phyloP scores from a whole-genome alignment of 108 stramenopile species.

The Cyclotella distinguenda region DNA sequence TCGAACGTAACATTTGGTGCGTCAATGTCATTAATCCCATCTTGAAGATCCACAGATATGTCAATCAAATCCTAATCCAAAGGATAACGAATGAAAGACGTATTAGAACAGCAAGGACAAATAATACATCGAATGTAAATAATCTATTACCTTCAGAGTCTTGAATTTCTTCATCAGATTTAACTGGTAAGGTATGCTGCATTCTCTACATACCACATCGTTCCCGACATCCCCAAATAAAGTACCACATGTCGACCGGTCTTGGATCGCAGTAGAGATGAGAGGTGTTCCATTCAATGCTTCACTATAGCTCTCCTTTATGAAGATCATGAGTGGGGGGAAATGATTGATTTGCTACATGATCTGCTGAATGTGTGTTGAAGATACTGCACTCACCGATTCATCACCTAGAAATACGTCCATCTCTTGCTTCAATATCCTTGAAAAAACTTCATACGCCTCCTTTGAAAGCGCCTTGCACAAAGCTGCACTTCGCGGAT shows the following conservation, averaged over 20 bases:
- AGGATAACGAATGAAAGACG: background rate
- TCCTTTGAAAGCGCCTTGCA: slow-evolving; percentile 64
- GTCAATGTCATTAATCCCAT: slow-evolving; percentile 34
- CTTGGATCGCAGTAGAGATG: too few relatives aligned
- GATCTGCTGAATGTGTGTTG: background rate
- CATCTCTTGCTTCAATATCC: slow-evolving; percentile 42
- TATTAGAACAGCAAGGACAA: too few relatives aligned
- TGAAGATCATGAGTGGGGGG: too few relatives aligned
- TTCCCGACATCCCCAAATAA: slow-evolving; percentile 5
- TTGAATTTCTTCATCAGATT: slow-evolving; percentile 25
- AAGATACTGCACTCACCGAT: too few relatives aligned
- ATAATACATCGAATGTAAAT: background rate
- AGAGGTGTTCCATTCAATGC: too few relatives aligned
- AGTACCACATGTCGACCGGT: too few relatives aligned
- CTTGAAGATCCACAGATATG: slow-evolving; percentile 25
- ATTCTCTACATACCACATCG: slow-evolving; percentile 14
- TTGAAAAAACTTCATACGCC: slow-evolving; percentile 43
- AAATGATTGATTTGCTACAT: background rate
- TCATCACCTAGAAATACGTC: slow-evolving; percentile 13
- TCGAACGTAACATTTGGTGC: background rate
- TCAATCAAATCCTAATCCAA: slow-evolving; percentile 15
- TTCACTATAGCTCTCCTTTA: too few relatives aligned
- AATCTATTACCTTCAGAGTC: slow-evolving; percentile 12
- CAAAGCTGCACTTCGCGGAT: slow-evolving; percentile 50
- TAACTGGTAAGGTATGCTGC: slow-evolving; percentile 24